Evolutionary conservation across 345 rosid species (phyloP), one percentile per base, ranked within the genome.

Genomic region (Citrus reticulata): DNA sequence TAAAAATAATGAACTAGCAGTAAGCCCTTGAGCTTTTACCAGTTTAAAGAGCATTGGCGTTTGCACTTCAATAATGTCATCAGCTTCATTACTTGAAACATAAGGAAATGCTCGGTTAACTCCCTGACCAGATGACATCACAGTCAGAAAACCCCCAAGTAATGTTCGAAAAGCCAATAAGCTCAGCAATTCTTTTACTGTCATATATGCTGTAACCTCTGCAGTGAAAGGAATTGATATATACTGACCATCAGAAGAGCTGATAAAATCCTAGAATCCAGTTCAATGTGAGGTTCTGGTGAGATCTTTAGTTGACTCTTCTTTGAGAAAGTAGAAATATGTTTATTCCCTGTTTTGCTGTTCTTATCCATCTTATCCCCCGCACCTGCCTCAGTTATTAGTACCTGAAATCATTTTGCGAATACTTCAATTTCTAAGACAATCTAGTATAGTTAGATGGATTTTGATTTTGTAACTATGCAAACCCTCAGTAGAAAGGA

Each of bases 81-180:
- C 98, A 20, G 92, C 97, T 85, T 93, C 99, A 72, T 82, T 80
- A 75, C 91, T 86, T 73, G 93, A 92, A 86, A 96, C 99, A 79
- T 84, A 96, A 65, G 99, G 99, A 89, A 96, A 94, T 80, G 98
- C 99, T 83, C 99, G 88, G 85, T 96, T 96, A 78, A 94, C 89
- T 77, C 99, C 99, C 99, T 96, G 89, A 42, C 27, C 73, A 77
- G 54, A 75, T 83, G 63, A 73, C 67, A 35, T 80, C 69, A 40
- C 17, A 46, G 51, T 59, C 54, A 34, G 74, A 64, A 75, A 68
- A 37, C 49, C 59, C 79, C 20, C 39, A 29, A 72, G 75, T 37
- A 49, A 40, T 13, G 9, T 29, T 34, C 40, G 19, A 42, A 40
- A 71, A 35, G 35, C 9, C 35, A 63, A 32, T 25, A 14, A 75